These are phyloP conservation scores for Quercus berberidifolia DNA, from an alignment of 306 rosid species.

Conservation along the genomic window DNA sequence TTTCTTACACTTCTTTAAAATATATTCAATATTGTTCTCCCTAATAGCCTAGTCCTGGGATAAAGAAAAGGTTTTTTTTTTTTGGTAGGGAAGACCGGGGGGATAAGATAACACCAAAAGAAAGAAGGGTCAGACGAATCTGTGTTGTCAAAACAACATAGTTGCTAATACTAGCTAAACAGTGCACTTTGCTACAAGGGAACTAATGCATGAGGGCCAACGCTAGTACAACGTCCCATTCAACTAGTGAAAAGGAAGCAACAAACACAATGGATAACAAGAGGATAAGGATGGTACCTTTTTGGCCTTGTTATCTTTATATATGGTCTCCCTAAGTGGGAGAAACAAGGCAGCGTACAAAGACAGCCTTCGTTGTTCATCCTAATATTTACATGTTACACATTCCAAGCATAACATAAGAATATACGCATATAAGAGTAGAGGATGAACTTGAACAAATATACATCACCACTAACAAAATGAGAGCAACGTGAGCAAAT, in stretches of 20 bases:
- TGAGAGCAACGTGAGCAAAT: background rate
- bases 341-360: constrained; percentile 75
- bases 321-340: constrained; percentile 60
- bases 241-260: constrained; percentile 9
- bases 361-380: constrained; percentile 71
- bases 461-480: constrained; percentile 3
- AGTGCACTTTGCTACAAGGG: background rate
- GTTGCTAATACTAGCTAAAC: background rate
- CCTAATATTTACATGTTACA: constrained; percentile 42
- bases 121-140: background rate
- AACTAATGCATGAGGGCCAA: constrained; percentile 12
- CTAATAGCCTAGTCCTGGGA: background rate
- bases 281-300: constrained; percentile 37
- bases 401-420: constrained; percentile 6
- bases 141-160: background rate
- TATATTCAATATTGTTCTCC: background rate
- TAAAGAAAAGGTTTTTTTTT: background rate
- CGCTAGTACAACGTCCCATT: background rate
- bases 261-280: constrained; percentile 8
- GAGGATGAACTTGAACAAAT: constrained; percentile 1
- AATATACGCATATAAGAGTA: constrained; percentile 10
- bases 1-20: background rate
- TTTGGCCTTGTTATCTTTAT: constrained; percentile 64
- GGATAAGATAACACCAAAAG: background rate
- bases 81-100: background rate